A percentile compares a stretch with the other conserved stretches of the same genome.
Conservation (phyloP, 108 stramenopile genomes). For the Licmophora abbreviata region DNA sequence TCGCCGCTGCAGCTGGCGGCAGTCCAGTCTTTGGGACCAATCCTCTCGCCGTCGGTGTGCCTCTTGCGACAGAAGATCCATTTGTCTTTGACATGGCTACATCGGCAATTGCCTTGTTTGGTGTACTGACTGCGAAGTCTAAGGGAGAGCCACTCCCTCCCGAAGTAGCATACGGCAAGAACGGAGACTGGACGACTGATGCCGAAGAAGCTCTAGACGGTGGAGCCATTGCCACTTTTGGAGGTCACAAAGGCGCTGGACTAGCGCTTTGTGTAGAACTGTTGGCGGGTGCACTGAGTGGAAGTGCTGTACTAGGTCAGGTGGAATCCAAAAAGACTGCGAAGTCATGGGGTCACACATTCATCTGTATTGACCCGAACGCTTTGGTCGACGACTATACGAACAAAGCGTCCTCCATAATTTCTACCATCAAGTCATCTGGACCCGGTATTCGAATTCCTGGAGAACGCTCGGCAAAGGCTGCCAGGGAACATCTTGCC, state of each 20-base stretch:
- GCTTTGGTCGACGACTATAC: slow-evolving; percentile 36
- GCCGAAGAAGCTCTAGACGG: slow-evolving; percentile 17
- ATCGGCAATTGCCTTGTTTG: slow-evolving; percentile 31
- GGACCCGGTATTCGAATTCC: slow-evolving; percentile 16
- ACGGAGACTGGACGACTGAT: slow-evolving; percentile 18
- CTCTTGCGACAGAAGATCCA: slow-evolving; percentile 6
- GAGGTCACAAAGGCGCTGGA: slow-evolving; percentile 31
- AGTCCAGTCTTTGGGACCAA: slow-evolving; percentile 28
- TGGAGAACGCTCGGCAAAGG: slow-evolving; percentile 18
- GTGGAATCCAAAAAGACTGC: slow-evolving; percentile 25
- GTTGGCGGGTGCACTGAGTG: slow-evolving; percentile 20
- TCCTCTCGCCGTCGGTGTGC: slow-evolving; percentile 22
- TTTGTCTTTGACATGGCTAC: slow-evolving; percentile 33
- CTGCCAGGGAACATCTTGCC: slow-evolving; percentile 6
- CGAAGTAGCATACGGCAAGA: slow-evolving; percentile 17
- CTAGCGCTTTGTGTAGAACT: slow-evolving; percentile 22
- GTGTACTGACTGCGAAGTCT: slow-evolving; percentile 24
- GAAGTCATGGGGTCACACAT: slow-evolving; percentile 26
- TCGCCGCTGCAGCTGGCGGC: slow-evolving; percentile 21
- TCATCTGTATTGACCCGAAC: slow-evolving; percentile 31
- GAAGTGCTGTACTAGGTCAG: slow-evolving; percentile 24
- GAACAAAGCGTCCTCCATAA: slow-evolving; percentile 10
- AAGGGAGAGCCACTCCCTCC: slow-evolving; percentile 20
- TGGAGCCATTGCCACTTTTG: slow-evolving; percentile 30
- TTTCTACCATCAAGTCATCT: slow-evolving; percentile 11